Base-by-base conservation (phyloP, 1,284 basidiomycete genomes). In the Rhodotorula sp. region DNA sequence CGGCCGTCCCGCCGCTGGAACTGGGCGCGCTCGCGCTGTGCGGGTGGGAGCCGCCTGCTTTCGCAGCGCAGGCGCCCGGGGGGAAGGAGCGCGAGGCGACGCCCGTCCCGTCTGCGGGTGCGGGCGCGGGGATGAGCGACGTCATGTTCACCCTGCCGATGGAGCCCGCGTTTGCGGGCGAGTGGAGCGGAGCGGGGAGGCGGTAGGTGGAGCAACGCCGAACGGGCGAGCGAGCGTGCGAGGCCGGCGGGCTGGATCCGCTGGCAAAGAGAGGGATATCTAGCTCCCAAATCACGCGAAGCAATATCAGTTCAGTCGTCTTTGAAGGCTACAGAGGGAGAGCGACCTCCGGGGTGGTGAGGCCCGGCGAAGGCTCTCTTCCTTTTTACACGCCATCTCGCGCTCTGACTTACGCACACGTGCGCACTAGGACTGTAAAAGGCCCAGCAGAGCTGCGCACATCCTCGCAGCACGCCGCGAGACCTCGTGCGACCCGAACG, bases 121-220 rank as follows among this genome's bases (percentile, higher is more conserved):
- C 27, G 9, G 44, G 51, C 21, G 51, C 34, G 39, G 59, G 36
- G 22, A n/a, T n/a, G n/a, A n/a, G n/a, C n/a, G 60, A 62, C 21
- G 19, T 50, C 36, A 67, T 54, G 60, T 19, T 67, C 10, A 62
- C 66, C 44, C 32, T 67, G 44, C 66, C 66, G 57, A 41, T 66
- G 39, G 48, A 36, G 34, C 29, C 65, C n/a, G 39, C 36, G n/a
- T 46, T 37, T 32, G 29, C 22, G 32, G 29, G 32, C 44, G 59
- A 60, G 32, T 64, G 63, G 63, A 36, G 2, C 15, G 39, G 44
- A 4, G 29, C 37, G 29, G n/a, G 15, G 44, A 21, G 9, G 44
- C 15, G 15, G 19, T 19, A 44, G 44, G 44, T 19, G 10, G 32
- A 21, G 44, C 27, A 10, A 25, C n/a, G 36, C 15, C 36, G 36